phyloP scores from a whole-genome alignment of 768 basidiomycete genomes.

The Artomyces pyxidatus region DNA sequence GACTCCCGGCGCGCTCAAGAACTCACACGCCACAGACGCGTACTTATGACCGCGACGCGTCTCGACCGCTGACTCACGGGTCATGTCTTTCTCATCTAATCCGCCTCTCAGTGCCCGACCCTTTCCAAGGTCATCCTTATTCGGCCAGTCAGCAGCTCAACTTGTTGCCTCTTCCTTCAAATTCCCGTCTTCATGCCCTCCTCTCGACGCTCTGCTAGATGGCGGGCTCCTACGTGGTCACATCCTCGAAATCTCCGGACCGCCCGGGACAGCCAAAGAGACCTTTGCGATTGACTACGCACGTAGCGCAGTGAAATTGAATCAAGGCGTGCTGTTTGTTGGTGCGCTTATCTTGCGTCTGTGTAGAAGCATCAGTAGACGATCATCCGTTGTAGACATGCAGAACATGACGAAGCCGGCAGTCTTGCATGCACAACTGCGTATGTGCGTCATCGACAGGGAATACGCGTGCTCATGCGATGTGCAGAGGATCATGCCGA shows the following conservation, averaged over 20 bases:
- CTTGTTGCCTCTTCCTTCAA: slow-evolving; percentile 24
- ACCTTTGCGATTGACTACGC: slow-evolving; percentile 42
- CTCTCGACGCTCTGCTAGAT: slow-evolving; percentile 50
- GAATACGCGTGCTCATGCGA: not conserved
- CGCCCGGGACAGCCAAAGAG: slow-evolving; percentile 66
- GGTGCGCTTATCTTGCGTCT: slow-evolving; percentile 31
- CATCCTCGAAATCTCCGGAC: slow-evolving; percentile 68
- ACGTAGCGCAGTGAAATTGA: slow-evolving; percentile 36
- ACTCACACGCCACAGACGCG: no score
- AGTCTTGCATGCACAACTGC: slow-evolving; percentile 22
- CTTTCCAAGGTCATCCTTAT: not conserved
- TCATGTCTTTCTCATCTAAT: no score
- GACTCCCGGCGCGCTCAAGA: no score
- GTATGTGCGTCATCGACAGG: slow-evolving; percentile 2
- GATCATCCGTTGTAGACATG: slow-evolving; percentile 30
- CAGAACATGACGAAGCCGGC: slow-evolving; percentile 38
- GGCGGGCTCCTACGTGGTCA: slow-evolving; percentile 57
- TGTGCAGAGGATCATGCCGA: slow-evolving; percentile 8
- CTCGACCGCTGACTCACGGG: no score
- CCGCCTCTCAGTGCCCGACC: no score
- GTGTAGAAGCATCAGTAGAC: not conserved
- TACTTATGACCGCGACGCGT: no score
- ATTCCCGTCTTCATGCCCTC: slow-evolving; percentile 36
- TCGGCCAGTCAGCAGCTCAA: slow-evolving; percentile 53
- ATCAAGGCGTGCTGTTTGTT: slow-evolving; percentile 51